A percentile compares a stretch with the other conserved stretches of the same genome.
Evolutionary conservation across 1,139 yeast genomes (phyloP).

Genomic region (Candida sp.): DNA sequence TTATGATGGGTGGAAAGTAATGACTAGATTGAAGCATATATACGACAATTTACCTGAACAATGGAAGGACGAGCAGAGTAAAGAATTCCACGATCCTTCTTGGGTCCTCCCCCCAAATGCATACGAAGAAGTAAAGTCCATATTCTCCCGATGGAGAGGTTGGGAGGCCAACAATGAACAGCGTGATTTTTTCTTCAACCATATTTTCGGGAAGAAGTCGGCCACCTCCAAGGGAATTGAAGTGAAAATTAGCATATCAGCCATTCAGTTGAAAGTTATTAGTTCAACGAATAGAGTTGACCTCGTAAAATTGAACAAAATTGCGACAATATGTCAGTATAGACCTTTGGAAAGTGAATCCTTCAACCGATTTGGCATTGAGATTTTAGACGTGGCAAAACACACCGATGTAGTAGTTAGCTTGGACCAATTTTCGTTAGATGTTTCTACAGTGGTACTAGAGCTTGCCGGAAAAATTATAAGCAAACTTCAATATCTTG

Average conservation of each 20-base stretch:
- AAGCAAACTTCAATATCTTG: neutral
- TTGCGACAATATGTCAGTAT: neutral
- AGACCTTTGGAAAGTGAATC: neutral
- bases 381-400: neutral
- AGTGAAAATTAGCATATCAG: neutral
- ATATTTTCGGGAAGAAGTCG: slow-evolving; percentile 26
- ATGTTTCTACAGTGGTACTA: neutral
- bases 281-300: neutral
- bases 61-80: slow-evolving; percentile 37
- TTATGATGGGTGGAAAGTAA: slow-evolving; percentile 83
- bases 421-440: neutral
- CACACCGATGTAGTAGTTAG: neutral
- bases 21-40: slow-evolving; percentile 75
- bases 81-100: slow-evolving; percentile 13
- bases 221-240: neutral
- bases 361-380: neutral
- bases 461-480: neutral
- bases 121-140: slow-evolving; percentile 47
- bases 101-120: slow-evolving; percentile 53
- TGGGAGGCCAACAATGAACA: slow-evolving; percentile 69
- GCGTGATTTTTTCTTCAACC: slow-evolving; percentile 49
- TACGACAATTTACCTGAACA: slow-evolving; percentile 53
- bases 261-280: neutral
- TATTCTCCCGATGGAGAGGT: slow-evolving; percentile 81
- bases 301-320: neutral